Evolutionary conservation across 148 eudicot genomes (phyloP), one percentile per base, ranked within the genome.

Genomic region (Rhododendron kiyosumense): DNA sequence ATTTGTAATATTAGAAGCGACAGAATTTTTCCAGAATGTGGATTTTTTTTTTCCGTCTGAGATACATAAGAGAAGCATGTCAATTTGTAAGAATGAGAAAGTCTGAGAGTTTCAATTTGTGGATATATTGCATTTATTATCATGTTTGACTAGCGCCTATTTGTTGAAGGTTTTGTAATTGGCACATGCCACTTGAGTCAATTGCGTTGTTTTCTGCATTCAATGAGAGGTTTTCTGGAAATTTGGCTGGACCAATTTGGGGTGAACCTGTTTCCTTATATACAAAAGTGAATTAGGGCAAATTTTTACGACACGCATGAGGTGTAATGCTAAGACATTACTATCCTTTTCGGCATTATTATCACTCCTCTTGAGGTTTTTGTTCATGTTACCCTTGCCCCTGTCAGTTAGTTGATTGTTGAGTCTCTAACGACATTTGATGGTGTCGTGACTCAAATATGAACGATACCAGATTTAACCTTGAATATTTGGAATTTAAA

Each of bases 1-100:
- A 82, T 30, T 76, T 88, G 89, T 85, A 85, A 85, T 85, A 28
- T 74, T 81, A 49, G 7, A 49, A 76, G 48, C 32, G 10, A 51
- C 71, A 28, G 46, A 46, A 41, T 54, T 26, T 82, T 63, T 36
- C 52, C 52, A 2, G 20, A 59, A 45, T 48, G 73, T 51, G 20
- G 1, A 30, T 22, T 22, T 81, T 54, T 86, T 49, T 54, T 22
- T 63, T 45, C 26, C 38, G 34, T 5, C 74, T 63, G 45, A 36
- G 84, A 7, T 41, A 67, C 78, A 71, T 45, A 28, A 45, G 43
- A 48, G 26, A 83, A 46, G 78, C 14, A 15, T 71, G 28, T 83
- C 26, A 36, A 26, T 65, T 30, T 78, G 32, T 10, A 45, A 36
- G 51, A 67, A 69, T 69, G 43, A 26, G 32, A 76, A n/a, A 83